phyloP scores from a whole-genome alignment of 1,284 basidiomycete genomes.

The Polyporus tsugae region DNA sequence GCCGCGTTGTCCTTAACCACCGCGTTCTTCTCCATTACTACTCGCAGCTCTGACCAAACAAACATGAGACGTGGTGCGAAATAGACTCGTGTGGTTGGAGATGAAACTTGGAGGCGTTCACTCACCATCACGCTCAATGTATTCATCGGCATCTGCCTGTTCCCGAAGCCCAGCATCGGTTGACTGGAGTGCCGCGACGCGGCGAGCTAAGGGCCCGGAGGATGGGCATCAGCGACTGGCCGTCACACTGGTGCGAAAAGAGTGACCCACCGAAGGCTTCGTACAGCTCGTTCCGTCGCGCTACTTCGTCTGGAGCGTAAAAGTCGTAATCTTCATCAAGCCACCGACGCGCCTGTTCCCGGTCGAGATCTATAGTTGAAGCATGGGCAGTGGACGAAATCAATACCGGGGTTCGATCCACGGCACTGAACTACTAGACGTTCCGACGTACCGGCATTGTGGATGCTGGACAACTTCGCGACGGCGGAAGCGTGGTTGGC shows the following conservation, averaged over 20 bases:
- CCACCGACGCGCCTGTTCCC: neutral
- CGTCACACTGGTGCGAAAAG: neutral
- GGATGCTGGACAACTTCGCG: neutral
- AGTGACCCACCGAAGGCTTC: neutral
- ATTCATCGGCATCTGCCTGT: neutral
- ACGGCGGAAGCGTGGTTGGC: neutral
- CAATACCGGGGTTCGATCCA: neutral
- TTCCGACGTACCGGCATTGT: neutral
- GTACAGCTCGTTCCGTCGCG: neutral
- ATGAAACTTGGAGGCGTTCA: neutral
- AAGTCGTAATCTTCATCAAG: conserved; percentile 1
- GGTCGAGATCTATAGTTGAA: neutral
- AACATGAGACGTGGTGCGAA: neutral
- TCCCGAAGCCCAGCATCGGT: neutral
- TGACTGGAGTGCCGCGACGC: neutral
- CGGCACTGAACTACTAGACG: neutral
- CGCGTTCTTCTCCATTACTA: neutral
- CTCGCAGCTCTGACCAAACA: neutral
- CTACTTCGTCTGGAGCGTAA: neutral
- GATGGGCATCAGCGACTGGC: neutral
- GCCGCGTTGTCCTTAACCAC: neutral
- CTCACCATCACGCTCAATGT: neutral
- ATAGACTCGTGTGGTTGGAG: neutral
- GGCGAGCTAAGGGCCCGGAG: neutral
- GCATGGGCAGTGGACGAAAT: neutral